Percentiles rank a stretch among this genome's conserved stretches.
Conservation (phyloP, 2,329 filamentous ascomycete species). For the Pseudogymnoascus sp. region DNA sequence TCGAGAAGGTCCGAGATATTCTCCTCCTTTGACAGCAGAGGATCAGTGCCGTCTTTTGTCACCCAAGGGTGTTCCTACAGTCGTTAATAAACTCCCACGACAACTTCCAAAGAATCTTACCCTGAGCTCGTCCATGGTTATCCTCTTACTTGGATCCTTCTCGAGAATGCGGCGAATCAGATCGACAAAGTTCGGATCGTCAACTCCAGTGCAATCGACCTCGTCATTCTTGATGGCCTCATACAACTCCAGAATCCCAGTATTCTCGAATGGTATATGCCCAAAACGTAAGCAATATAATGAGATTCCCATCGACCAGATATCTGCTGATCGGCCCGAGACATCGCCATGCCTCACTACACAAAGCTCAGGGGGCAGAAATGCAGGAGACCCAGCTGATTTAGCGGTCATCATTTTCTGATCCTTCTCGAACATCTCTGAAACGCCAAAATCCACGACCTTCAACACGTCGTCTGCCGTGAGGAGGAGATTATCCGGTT, state of each 20-base stretch:
- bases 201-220: constrained; percentile 51
- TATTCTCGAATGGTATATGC: constrained; percentile 72
- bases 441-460: constrained; percentile 97
- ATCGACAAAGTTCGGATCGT: constrained; percentile 62
- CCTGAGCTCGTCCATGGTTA: constrained; percentile 71
- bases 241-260: constrained; percentile 76
- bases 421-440: constrained; percentile 92
- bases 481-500: constrained; percentile 89
- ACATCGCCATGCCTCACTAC: constrained; percentile 77
- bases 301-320: constrained; percentile 98
- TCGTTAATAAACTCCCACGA: constrained; percentile 14
- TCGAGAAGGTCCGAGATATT: constrained; percentile 77
- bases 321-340: constrained; percentile 81
- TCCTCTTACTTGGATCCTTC: constrained; percentile 75
- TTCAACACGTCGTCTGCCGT: constrained; percentile 91
- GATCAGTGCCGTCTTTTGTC: constrained; percentile 68
- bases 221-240: constrained; percentile 72
- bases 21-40: constrained; percentile 69
- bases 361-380: constrained; percentile 87
- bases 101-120: constrained; percentile 42
- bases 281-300: constrained; percentile 90
- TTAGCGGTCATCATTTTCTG: constrained; percentile 85
- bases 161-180: constrained; percentile 67
- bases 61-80: constrained; percentile 87
- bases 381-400: constrained; percentile 88